A percentile compares a stretch with the other conserved stretches of the same genome.
Conservation (phyloP, 495 filamentous ascomycete species). For the Pyronema omphalodes region DNA sequence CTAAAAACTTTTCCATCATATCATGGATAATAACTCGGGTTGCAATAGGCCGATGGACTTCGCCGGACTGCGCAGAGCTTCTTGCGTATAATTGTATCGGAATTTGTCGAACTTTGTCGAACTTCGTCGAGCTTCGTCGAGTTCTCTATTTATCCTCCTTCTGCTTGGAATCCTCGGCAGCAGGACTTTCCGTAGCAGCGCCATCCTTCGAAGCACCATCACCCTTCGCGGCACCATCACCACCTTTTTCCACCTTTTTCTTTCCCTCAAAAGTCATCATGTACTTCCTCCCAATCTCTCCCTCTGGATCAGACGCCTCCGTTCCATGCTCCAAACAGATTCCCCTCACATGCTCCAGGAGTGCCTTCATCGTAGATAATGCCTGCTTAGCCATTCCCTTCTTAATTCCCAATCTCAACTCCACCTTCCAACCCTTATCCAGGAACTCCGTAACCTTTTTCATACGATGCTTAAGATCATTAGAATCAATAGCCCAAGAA, state of each 20-base stretch:
- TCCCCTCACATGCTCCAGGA: constrained; percentile 7
- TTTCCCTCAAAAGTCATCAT: constrained; percentile 14
- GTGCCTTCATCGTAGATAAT: constrained; percentile 52
- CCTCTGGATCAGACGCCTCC: constrained; percentile 13
- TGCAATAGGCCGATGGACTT: too few species aligned
- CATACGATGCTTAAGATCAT: constrained; percentile 39
- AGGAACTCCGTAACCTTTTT: constrained; percentile 36
- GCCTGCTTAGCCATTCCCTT: constrained; percentile 87
- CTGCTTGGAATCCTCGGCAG: neutral
- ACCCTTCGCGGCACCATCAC: neutral
- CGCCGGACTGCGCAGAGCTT: too few species aligned
- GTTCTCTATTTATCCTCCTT: neutral
- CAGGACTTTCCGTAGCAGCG: neutral
- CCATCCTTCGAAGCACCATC: neutral
- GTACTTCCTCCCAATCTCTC: constrained; percentile 10
- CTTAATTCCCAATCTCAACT: constrained; percentile 40
- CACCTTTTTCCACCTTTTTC: neutral
- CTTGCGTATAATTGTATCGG: too few species aligned
- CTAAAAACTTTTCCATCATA: too few species aligned
- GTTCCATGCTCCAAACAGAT: constrained; percentile 4
- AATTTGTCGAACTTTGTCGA: too few species aligned
- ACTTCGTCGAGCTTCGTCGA: too few species aligned
- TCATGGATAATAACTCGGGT: too few species aligned
- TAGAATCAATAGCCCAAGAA: constrained; percentile 46
- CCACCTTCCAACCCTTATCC: constrained; percentile 37